Evolutionary conservation across 768 basidiomycete species (phyloP).

Genomic region (Pholiota microspora): DNA sequence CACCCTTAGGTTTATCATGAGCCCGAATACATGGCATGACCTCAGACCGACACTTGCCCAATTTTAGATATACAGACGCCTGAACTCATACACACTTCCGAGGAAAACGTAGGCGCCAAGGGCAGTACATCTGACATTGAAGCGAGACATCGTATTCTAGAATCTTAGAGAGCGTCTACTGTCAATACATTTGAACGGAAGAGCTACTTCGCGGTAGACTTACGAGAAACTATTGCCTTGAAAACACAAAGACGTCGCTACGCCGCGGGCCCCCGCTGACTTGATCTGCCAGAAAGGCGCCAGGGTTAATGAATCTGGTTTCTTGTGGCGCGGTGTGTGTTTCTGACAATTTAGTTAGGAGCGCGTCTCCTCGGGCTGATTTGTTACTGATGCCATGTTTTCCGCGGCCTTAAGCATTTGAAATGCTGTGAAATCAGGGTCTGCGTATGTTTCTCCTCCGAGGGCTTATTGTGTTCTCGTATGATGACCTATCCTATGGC

Average conservation of each 20-base stretch:
- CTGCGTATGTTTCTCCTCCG: slow-evolving; percentile 1
- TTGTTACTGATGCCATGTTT: background rate
- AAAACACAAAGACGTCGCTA: background rate
- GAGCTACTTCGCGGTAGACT: background rate
- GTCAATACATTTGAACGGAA: background rate
- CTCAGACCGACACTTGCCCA: background rate
- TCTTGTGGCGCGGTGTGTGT: background rate
- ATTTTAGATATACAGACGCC: background rate
- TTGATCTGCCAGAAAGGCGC: background rate
- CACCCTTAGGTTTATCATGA: slow-evolving; percentile 1
- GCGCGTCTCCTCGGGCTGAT: background rate
- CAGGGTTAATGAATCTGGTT: background rate
- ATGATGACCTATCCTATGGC: background rate
- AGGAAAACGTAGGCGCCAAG: slow-evolving; percentile 6
- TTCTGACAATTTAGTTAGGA: background rate
- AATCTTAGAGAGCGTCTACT: background rate
- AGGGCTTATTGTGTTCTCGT: background rate
- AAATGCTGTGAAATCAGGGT: background rate
- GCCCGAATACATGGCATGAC: slow-evolving; percentile 3
- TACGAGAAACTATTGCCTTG: background rate
- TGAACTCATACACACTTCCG: background rate
- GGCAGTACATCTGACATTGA: background rate
- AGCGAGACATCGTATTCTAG: background rate
- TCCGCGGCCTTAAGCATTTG: slow-evolving; percentile 3
- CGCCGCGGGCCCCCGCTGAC: background rate